These are phyloP conservation scores for Salix brachista DNA, from an alignment of 345 rosid genomes.

Conservation along the genomic window DNA sequence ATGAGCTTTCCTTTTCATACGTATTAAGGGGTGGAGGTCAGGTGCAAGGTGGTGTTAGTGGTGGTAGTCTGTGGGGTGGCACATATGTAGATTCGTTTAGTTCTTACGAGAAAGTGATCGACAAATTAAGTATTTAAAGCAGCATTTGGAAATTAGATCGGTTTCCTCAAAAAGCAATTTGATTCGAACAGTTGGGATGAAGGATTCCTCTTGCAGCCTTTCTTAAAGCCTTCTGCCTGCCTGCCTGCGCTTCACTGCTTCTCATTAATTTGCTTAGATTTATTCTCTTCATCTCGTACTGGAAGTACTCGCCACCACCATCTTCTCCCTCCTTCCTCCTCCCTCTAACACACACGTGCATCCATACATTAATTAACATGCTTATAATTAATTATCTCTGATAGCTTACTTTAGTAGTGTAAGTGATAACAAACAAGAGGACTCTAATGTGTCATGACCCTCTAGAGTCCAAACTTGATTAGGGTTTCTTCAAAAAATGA, in stretches of 20 bases:
- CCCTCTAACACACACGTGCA: not conserved
- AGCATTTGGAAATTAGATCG: constrained; percentile 17
- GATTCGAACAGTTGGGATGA: constrained; percentile 29
- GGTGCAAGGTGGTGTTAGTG: not conserved
- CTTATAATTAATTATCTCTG: not conserved
- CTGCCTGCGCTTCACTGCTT: constrained; percentile 13
- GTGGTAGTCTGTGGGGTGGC: constrained; percentile 13
- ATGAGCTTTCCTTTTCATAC: constrained; percentile 8
- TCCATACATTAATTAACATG: not conserved
- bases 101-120: constrained; percentile 21
- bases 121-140: constrained; percentile 18
- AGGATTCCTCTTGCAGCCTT: constrained; percentile 40
- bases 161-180: constrained; percentile 28
- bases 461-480: not conserved
- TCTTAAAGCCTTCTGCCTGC: constrained; percentile 12
- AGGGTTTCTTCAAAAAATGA: not conserved
- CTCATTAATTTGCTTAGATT: constrained; percentile 5
- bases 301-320: not conserved
- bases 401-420: not conserved
- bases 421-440: too few relatives aligned
- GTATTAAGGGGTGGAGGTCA: not conserved
- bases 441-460: too few relatives aligned
- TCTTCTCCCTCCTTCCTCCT: not conserved
- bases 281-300: not conserved
- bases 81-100: constrained; percentile 29